phyloP scores from a whole-genome alignment of 768 basidiomycete species.

The Tylopilus cervinicoccineus region DNA sequence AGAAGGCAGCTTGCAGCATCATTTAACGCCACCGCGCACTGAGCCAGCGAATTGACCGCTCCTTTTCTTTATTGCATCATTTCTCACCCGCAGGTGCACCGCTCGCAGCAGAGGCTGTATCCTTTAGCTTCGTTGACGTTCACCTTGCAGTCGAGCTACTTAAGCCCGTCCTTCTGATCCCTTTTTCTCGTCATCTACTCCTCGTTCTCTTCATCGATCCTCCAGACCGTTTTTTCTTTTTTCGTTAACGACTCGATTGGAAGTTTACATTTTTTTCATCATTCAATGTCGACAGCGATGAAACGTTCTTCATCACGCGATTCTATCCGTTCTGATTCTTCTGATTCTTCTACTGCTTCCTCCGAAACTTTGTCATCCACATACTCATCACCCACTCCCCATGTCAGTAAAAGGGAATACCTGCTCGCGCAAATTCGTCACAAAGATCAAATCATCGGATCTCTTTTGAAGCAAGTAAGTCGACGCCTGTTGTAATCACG shows the following conservation, averaged over 20 bases:
- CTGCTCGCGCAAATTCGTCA: constrained; percentile 81
- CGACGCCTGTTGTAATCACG: not conserved
- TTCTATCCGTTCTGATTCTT: constrained; percentile 20
- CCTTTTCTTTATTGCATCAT: constrained; percentile 5
- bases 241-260: not conserved
- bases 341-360: constrained; percentile 28
- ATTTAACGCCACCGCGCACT: not conserved
- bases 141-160: constrained; percentile 13
- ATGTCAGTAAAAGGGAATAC: constrained; percentile 76
- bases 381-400: constrained; percentile 26
- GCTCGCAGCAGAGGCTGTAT: constrained; percentile 15
- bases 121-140: not conserved
- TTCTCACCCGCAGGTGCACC: constrained; percentile 10
- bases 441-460: constrained; percentile 85
- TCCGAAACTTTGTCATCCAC: constrained; percentile 38
- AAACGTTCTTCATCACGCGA: constrained; percentile 17
- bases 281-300: constrained; percentile 4
- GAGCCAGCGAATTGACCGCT: not conserved
- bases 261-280: not conserved
- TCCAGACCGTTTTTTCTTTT: not conserved
- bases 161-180: constrained; percentile 10
- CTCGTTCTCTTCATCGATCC: not conserved
- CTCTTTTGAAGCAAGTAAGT: constrained; percentile 74
- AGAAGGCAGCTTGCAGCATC: constrained; percentile 7
- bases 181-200: not conserved